Base-by-base conservation (phyloP, 176 grass and related monocot species). In the Oryza australiensis region DNA sequence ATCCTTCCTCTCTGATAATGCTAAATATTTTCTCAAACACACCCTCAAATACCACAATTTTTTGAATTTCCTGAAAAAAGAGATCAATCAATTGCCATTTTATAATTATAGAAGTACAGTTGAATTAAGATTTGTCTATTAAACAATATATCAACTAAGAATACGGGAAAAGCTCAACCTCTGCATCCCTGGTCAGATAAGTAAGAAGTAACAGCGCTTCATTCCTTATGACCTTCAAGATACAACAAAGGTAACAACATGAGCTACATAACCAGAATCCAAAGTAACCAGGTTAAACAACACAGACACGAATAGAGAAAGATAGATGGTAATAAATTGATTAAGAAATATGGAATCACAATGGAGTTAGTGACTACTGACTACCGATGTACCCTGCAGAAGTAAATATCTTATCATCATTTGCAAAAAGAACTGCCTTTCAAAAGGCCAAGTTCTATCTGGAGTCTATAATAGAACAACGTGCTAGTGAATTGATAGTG, bases 21-120 rank as follows among this genome's bases (percentile, higher is more conserved):
- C 96, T 99, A 88, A 99, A 94, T 91, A 99, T 90, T 74, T 99
- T 99, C 80, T 99, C 96, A 85, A 95, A 99, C 69, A 69, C 96
- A 89, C 96, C 96, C 80, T 99, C 96, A 81, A 99, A 99, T 78
- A 94, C 96, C 29, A 95, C 80, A 85, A 99, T 95, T 91, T 99
- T 99, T 99, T 99, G 93, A 88, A 99, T 99, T 88, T 99, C 96
- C 96, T 99, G 77, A 80, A 91, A 55, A 53, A 83, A 48, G 7
- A 35, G 34, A 65, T 67, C 3, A 76, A 75, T 62, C 64, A 40
- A 76, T 28, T 82, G 5, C 18, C 28, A 40, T 49, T 73, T 63
- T 49, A 45, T 73, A 62, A 49, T 24, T 46, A 33, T 43, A 62
- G 33, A 62, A 60, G 7, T 14, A 79, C 0, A 32, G 20, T 22